phyloP scores from a whole-genome alignment of 164 flowering plant genomes.

The Cinnamomum micranthum region DNA sequence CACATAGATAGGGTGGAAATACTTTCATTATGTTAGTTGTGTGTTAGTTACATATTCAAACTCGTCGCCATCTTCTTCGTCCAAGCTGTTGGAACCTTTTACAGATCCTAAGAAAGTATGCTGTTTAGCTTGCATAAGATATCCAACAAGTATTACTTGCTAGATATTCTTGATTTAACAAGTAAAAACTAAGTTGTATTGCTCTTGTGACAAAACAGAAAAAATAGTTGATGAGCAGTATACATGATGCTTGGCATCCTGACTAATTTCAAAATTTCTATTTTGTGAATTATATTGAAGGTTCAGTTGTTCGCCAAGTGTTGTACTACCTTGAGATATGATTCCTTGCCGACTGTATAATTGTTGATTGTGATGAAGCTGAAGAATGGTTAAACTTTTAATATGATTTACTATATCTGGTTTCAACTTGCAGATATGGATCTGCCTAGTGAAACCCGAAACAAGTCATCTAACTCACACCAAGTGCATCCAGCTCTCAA shows the following conservation, averaged over 20 bases:
- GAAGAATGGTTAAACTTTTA: not conserved
- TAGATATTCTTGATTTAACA: too few species aligned
- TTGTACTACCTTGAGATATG: not conserved
- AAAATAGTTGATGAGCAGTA: too few species aligned
- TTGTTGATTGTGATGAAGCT: not conserved
- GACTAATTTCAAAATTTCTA: not conserved
- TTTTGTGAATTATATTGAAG: not conserved
- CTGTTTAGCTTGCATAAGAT: too few species aligned
- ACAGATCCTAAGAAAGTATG: too few species aligned
- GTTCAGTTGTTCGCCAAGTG: not conserved
- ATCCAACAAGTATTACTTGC: too few species aligned
- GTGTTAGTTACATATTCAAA: too few species aligned
- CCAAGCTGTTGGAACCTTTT: too few species aligned
- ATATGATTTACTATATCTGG: not conserved
- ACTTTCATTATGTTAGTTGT: too few species aligned
- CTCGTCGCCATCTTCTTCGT: too few species aligned
- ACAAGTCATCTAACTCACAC: constrained; percentile 12
- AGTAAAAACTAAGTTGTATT: too few species aligned
- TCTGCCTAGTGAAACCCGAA: constrained; percentile 38
- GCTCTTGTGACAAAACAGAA: too few species aligned
- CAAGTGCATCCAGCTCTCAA: constrained; percentile 57
- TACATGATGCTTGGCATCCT: not conserved
- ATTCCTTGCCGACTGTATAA: not conserved
- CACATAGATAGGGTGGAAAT: too few species aligned
- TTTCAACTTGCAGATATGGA: constrained; percentile 41